Evolutionary conservation across 73 alveolate species (phyloP).

Genomic region (Stentor coeruleus): DNA sequence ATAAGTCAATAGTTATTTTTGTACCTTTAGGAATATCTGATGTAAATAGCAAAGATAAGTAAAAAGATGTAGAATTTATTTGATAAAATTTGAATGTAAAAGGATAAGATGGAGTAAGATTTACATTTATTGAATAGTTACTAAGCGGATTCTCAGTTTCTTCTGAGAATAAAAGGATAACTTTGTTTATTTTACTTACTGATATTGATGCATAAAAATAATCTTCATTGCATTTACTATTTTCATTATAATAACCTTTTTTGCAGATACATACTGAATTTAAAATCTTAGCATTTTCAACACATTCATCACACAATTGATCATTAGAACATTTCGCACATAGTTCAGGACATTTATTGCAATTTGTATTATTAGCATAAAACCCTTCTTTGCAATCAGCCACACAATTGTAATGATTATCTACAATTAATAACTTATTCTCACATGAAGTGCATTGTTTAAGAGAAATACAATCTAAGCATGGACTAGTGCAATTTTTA

Average conservation of each 20-base stretch:
- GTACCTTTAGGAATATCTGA: neutral
- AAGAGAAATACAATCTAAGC: no score
- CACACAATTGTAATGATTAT: no score
- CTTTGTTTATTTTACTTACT: neutral
- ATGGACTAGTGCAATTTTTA: no score
- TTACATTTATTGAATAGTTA: neutral
- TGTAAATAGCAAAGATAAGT: no score
- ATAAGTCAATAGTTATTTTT: neutral
- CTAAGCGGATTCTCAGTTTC: neutral
- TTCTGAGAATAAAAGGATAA: neutral
- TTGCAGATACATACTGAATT: neutral
- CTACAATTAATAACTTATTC: no score
- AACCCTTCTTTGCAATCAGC: no score
- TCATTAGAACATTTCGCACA: neutral
- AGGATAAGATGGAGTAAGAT: no score
- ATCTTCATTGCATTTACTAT: neutral
- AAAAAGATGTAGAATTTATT: neutral
- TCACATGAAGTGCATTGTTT: no score
- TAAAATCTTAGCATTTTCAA: no score
- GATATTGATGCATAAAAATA: neutral
- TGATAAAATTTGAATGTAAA: neutral
- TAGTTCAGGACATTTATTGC: neutral
- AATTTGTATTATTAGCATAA: no score
- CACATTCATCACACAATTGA: neutral
- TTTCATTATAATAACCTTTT: neutral